Evolutionary conservation across 768 basidiomycete genomes (phyloP), one percentile per base, ranked within the genome.

Genomic region (Kockovaella imperatae): DNA sequence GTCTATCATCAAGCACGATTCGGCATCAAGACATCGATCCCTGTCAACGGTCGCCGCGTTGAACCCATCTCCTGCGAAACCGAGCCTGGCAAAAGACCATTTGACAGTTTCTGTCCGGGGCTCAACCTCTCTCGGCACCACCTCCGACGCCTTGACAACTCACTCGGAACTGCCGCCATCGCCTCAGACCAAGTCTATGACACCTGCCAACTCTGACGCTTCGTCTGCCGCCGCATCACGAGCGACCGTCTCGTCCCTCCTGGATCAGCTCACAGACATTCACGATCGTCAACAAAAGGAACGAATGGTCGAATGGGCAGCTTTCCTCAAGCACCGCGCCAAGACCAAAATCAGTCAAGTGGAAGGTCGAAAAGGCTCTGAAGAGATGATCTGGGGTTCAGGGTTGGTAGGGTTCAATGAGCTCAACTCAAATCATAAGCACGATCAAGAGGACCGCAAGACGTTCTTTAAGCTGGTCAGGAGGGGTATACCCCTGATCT

Each of bases 381-480:
- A 86, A 39, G 88, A 90, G 61, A 75, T 87, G 34, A 73, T 11
- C 25, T 88, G 91, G 68, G 83, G 78, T 20, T 87, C 87, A 28
- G 88, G 87, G 1, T 68, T 96, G 24, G 83, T 99, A 46, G 90
- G 88, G 1, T 84, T 99, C 49, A 84, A 86, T 14, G 87, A 93
- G 72, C 79, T 95, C 44, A 89, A 88, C 0, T 69, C 82, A 17
- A 59, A 53, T 25, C 83, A 82, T 1, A 76, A 83, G 28, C 81
- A 72, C 36, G 70, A 66, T 17, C 74, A 76, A 52, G 80, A 86
- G 50, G 87, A 90, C 53, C 77, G 83, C 64, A 79, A 77, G 48
- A 85, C 84, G 64, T 87, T 97, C 52, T 81, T 83, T 49, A 74
- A 80, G 50, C 74, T 99, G 5, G 79, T 93, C 44, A 79, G 74